Evolutionary conservation across 2,329 filamentous ascomycete species (phyloP).

Genomic region (Xenoacremonium recifei): DNA sequence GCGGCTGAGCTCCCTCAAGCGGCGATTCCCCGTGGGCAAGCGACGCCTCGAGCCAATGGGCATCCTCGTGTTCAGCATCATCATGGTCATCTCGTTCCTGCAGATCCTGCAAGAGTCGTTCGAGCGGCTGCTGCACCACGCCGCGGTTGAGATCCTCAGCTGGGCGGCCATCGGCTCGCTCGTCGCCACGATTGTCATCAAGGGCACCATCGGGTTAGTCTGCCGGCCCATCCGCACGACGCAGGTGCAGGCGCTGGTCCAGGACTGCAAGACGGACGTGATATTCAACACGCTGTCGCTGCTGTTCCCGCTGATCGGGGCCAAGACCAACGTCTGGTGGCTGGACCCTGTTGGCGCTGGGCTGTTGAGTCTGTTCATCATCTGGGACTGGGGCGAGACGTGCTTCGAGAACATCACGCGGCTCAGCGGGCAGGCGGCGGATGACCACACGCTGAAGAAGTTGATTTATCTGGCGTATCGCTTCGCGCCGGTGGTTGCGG

Average conservation of each 20-base stretch:
- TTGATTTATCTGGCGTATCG: constrained; percentile 33
- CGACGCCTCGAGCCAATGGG: constrained; percentile 70
- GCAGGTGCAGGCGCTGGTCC: constrained; percentile 68
- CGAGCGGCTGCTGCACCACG: constrained; percentile 59
- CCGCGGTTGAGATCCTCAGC: constrained; percentile 37
- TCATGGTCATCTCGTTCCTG: constrained; percentile 80
- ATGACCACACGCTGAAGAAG: constrained; percentile 28
- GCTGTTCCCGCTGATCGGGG: constrained; percentile 73
- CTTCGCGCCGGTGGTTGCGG: constrained; percentile 30
- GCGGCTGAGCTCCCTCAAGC: constrained; percentile 47
- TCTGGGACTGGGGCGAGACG: constrained; percentile 66
- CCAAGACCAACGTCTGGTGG: constrained; percentile 62
- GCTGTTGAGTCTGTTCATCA: constrained; percentile 64
- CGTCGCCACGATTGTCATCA: constrained; percentile 73
- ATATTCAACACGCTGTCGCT: constrained; percentile 87
- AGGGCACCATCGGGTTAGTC: constrained; percentile 79
- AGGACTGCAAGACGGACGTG: constrained; percentile 61
- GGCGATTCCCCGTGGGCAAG: constrained; percentile 71
- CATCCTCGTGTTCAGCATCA: constrained; percentile 74
- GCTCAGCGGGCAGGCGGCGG: constrained; percentile 31
- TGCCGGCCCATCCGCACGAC: constrained; percentile 80
- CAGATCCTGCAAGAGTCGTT: constrained; percentile 72
- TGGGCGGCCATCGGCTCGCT: constrained; percentile 45
- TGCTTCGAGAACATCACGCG: constrained; percentile 30
- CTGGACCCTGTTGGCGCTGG: constrained; percentile 62